Evolutionary conservation across 345 rosid genomes (phyloP).

Genomic region (Salix caprea): DNA sequence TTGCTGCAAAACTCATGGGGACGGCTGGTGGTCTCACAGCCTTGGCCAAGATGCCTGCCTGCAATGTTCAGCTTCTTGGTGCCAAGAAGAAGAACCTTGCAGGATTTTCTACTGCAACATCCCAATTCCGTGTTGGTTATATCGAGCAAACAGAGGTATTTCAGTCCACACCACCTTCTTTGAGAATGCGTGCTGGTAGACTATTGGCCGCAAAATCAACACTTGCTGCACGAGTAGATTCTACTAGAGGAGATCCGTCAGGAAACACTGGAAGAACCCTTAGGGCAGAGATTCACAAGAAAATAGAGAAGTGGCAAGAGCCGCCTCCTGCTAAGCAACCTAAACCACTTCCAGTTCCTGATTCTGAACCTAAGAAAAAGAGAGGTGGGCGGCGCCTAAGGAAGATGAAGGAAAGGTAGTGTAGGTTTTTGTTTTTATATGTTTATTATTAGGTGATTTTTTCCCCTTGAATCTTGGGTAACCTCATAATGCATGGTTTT

Average conservation of each 20-base stretch:
- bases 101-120: slow-evolving; percentile 87
- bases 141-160: slow-evolving; percentile 83
- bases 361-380: slow-evolving; percentile 96
- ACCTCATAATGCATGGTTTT: slow-evolving; percentile 5
- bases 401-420: slow-evolving; percentile 94
- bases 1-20: slow-evolving; percentile 96
- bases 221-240: slow-evolving; percentile 83
- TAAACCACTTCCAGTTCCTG: slow-evolving; percentile 96
- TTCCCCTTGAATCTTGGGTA: slow-evolving; percentile 2
- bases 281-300: slow-evolving; percentile 68
- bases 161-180: slow-evolving; percentile 74
- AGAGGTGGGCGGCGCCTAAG: slow-evolving; percentile 94
- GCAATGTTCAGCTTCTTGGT: slow-evolving; percentile 91
- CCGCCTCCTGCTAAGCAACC: slow-evolving; percentile 98
- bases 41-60: slow-evolving; percentile 95
- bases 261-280: slow-evolving; percentile 70
- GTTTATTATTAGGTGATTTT: not conserved
- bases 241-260: slow-evolving; percentile 72
- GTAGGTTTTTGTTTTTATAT: not conserved
- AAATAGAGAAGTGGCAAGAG: slow-evolving; percentile 97
- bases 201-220: slow-evolving; percentile 83
- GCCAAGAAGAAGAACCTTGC: slow-evolving; percentile 92
- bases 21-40: slow-evolving; percentile 94
- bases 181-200: slow-evolving; percentile 72
- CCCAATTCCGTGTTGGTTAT: slow-evolving; percentile 76